Evolutionary conservation across 2,329 filamentous ascomycete genomes (phyloP), one percentile per base, ranked within the genome.

Genomic region (Scleromitrula shiraiana): DNA sequence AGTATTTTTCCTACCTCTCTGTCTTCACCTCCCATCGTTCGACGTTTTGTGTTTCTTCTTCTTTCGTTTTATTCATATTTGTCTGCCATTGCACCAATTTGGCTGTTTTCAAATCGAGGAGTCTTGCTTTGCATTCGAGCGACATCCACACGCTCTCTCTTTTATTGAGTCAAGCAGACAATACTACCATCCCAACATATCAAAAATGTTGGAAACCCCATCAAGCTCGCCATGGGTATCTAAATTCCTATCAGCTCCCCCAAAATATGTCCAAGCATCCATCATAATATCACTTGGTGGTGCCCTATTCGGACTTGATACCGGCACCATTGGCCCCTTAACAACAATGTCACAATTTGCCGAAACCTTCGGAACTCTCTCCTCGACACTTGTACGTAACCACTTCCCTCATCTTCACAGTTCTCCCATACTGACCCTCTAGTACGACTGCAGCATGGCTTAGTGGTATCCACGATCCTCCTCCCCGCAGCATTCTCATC

Each of bases 401-500:
- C 22, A 5, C 20, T 17, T 30, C 5, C 10, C 27, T 32, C 36
- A 7, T 24, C 3, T 5, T 24, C 22, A 33, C 37, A n/a, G 10
- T 10, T 6, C 6, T 14, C n/a, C 1, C 8, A 24, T 15, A 39
- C 36, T 5, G 24, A 39, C 12, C 17, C 6, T 0, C 23, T 41
- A 14, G 38, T 23, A n/a, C 23, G 5, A 22, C 9, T 17, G 9
- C 9, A 47, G 45, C 73, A 75, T 44, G 79, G 79, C 0, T 66
- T 82, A 14, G 72, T 76, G 1, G 77, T 83, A 3, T 81, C 78
- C 0, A 70, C 71, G 2, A 76, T 83, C 46, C 64, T 82, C 41
- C 68, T 83, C 24, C 74, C 78, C 0, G 78, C 76, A 5, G 72
- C 72, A 0, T 58, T 80, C 9, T 74, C 77, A 1, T 78, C 78